Evolutionary conservation across 805 yeast genomes (phyloP), one percentile per base, ranked within the genome.

Genomic region (Candida hungchunana): DNA sequence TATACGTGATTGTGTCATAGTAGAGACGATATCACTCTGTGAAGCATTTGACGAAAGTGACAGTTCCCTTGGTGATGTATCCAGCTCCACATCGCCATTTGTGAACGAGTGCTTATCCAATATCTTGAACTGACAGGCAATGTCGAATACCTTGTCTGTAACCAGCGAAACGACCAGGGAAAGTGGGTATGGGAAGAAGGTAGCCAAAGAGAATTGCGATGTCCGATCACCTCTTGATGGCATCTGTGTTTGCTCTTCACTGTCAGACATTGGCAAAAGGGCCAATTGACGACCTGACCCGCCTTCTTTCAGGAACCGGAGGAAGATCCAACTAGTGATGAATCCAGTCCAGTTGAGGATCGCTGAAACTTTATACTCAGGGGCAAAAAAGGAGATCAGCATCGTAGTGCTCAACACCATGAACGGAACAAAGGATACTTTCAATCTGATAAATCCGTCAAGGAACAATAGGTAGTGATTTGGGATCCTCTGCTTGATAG

Each of bases 401-500:
- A 19, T 3, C 5, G 36, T 29, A 2, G 34, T 7, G 44, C 54
- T 7, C 51, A 47, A 16, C 43, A 56, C 31, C 50, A 51, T 44
- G 47, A 65, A 44, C 50, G 55, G 55, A 1, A 51, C 44, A 7
- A 47, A 36, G 4, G 55, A 43, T 6, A 51, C 53, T 25, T 42
- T 36, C 3, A 74, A 51, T 34, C 71, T 57, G 24, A 73, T 37
- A 22, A 59, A 50, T 2, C 76, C 78, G 32, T 64, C 58, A 50
- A 75, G 64, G 29, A 75, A 64, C 18, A 73, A 54, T 26, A 75
- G 54, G 36, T 69, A 65, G 50, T 75, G 79, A 40, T 69, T 70
- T 13, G 77, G 72, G 6, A 75, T 70, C 32, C 76, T 50, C 53
- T 75, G 80, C 46, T 74, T 75, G 29, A 73, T 62, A 4, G 79